Conservation (phyloP, 1,284 basidiomycete species). For the Irpex lacteus region DNA sequence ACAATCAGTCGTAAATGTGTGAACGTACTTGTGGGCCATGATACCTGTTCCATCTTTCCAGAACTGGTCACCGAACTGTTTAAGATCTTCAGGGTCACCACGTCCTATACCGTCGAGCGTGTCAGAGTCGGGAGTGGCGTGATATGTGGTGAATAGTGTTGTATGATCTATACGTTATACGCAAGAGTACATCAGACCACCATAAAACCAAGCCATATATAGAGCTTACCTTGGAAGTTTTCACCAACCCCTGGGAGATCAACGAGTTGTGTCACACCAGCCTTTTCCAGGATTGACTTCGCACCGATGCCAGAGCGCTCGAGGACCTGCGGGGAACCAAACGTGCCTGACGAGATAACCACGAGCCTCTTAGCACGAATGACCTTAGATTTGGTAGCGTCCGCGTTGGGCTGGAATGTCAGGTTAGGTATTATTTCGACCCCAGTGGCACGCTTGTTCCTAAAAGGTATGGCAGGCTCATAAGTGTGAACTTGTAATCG, state of each 20-base stretch:
- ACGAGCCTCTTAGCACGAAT: constrained; percentile 43
- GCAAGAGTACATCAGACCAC: neutral
- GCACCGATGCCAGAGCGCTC: constrained; percentile 37
- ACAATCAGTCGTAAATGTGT: neutral
- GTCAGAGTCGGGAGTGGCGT: constrained; percentile 36
- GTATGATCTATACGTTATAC: constrained; percentile 43
- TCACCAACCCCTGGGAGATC: constrained; percentile 59
- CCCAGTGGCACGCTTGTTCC: constrained; percentile 49
- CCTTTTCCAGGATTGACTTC: constrained; percentile 35
- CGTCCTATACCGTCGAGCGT: constrained; percentile 43
- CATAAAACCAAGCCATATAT: neutral
- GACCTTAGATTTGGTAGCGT: constrained; percentile 17
- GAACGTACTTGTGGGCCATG: constrained; percentile 45
- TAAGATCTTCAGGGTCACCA: constrained; percentile 31
- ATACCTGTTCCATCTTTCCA: constrained; percentile 41
- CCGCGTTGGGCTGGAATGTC: constrained; percentile 22
- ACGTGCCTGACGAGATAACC: constrained; percentile 48
- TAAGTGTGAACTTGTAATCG: too few species aligned
- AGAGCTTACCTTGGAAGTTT: constrained; percentile 44
- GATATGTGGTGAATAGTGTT: constrained; percentile 32
- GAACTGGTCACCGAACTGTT: constrained; percentile 40
- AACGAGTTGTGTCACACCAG: constrained; percentile 40
- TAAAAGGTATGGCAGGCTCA: constrained; percentile 21
- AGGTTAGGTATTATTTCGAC: constrained; percentile 50
- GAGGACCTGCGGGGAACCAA: constrained; percentile 54